Conservation (phyloP, 495 filamentous ascomycete species). For the Hypoxylon fuscum region DNA sequence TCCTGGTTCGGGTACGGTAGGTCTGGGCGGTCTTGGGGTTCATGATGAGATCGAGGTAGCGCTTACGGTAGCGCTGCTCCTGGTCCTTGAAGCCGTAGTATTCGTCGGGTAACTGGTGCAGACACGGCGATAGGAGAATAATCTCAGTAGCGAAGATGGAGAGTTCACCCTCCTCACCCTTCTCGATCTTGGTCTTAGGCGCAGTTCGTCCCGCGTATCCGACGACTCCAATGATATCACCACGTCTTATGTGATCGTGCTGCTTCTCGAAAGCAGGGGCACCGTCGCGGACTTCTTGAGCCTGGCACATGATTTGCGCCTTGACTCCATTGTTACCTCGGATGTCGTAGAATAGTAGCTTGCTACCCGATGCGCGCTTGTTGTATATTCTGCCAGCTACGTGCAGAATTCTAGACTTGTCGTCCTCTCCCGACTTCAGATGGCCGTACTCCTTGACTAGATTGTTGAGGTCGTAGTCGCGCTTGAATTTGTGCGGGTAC, state of each 20-base stretch:
- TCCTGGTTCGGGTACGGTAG: conserved; percentile 83
- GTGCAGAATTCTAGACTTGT: conserved; percentile 73
- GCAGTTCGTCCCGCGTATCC: conserved; percentile 90
- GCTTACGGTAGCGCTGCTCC: conserved; percentile 89
- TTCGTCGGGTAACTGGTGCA: conserved; percentile 92
- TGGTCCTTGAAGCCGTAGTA: conserved; percentile 94
- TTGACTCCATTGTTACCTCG: conserved; percentile 71
- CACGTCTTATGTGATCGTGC: conserved; percentile 88
- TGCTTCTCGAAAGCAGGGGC: conserved; percentile 79
- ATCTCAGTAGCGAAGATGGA: conserved; percentile 93
- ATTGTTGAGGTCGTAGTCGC: conserved; percentile 78
- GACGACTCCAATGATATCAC: conserved; percentile 79
- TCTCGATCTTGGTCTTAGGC: conserved; percentile 78
- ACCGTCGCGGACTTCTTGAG: conserved; percentile 69
- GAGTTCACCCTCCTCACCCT: conserved; percentile 82
- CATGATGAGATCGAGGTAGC: conserved; percentile 96
- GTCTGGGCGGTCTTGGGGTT: conserved; percentile 84
- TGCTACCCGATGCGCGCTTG: conserved; percentile 81
- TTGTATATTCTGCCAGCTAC: conserved; percentile 89
- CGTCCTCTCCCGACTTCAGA: conserved; percentile 86
- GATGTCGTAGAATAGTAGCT: conserved; percentile 94
- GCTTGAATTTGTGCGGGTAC: conserved; percentile 97
- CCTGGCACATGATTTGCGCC: conserved; percentile 91
- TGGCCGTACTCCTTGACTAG: conserved; percentile 77
- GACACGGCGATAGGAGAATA: conserved; percentile 84